These are phyloP conservation scores for Beta vulgaris DNA, from an alignment of 148 eudicot species.

Conservation along the genomic window DNA sequence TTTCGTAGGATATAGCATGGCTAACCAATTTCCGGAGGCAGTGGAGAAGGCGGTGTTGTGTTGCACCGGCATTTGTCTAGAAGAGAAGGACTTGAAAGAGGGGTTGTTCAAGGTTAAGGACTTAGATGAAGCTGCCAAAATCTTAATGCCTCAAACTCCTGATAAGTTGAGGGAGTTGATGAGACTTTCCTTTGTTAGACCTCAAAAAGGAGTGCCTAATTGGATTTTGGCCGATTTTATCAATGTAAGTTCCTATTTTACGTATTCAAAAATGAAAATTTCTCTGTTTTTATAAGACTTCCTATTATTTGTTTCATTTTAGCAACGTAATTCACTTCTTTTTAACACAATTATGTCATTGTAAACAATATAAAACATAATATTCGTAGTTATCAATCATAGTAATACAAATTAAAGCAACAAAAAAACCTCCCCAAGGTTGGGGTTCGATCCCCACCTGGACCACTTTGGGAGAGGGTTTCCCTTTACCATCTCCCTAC, in stretches of 20 bases:
- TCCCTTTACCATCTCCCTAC: no score
- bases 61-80: constrained; percentile 79
- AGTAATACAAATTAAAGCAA: no score
- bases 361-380: no score
- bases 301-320: no score
- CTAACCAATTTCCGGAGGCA: constrained; percentile 65
- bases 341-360: no score
- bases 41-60: constrained; percentile 75
- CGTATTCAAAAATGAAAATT: no score
- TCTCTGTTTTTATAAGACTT: no score
- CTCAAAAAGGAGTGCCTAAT: constrained; percentile 54
- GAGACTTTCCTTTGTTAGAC: constrained; percentile 58
- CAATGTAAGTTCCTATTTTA: constrained; percentile 39
- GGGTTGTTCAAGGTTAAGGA: constrained; percentile 66
- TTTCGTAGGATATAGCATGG: constrained; percentile 82
- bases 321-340: no score
- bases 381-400: no score
- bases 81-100: constrained; percentile 68
- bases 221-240: constrained; percentile 69
- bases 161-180: constrained; percentile 66
- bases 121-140: constrained; percentile 60
- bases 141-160: constrained; percentile 78
- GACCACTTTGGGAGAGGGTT: no score
- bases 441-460: no score
- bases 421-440: no score